A percentile compares a stretch with the other conserved stretches of the same genome.
phyloP scores from a whole-genome alignment of 306 rosid genomes.

The Abrus pulchellus region DNA sequence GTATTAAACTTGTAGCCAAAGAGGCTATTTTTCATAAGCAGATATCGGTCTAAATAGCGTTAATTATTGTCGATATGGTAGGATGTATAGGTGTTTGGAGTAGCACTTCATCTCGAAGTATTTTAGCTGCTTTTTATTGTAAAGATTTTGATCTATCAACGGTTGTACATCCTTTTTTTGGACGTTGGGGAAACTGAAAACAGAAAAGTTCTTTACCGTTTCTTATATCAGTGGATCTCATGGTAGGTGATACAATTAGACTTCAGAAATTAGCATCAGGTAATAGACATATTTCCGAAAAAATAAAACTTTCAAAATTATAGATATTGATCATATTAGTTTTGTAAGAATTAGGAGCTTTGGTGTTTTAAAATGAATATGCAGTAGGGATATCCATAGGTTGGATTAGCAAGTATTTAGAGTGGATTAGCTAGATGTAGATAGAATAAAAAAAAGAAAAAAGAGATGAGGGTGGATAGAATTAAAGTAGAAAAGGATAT shows the following conservation, averaged over 20 bases:
- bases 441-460: too few relatives aligned
- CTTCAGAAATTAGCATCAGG: neutral
- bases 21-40: constrained; percentile 57
- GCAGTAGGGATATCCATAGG: too few relatives aligned
- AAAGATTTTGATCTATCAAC: constrained; percentile 55
- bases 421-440: too few relatives aligned
- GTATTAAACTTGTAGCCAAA: constrained; percentile 74
- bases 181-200: neutral
- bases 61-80: constrained; percentile 36
- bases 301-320: too few relatives aligned
- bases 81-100: constrained; percentile 57
- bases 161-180: constrained; percentile 26
- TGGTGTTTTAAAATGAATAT: too few relatives aligned
- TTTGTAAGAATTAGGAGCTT: too few relatives aligned
- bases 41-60: constrained; percentile 37
- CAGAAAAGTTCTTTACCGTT: neutral
- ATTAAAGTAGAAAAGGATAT: too few relatives aligned
- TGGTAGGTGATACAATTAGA: neutral
- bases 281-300: too few relatives aligned
- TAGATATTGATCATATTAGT: neutral
- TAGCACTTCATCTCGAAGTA: constrained; percentile 84
- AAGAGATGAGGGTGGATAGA: too few relatives aligned
- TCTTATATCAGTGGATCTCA: neutral
- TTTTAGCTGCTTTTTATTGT: constrained; percentile 45
- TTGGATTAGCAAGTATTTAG: too few relatives aligned